A percentile compares a stretch with the other conserved stretches of the same genome.
These are phyloP conservation scores for Daphne laureola DNA, from an alignment of 441 rosid species.

Conservation along the genomic window DNA sequence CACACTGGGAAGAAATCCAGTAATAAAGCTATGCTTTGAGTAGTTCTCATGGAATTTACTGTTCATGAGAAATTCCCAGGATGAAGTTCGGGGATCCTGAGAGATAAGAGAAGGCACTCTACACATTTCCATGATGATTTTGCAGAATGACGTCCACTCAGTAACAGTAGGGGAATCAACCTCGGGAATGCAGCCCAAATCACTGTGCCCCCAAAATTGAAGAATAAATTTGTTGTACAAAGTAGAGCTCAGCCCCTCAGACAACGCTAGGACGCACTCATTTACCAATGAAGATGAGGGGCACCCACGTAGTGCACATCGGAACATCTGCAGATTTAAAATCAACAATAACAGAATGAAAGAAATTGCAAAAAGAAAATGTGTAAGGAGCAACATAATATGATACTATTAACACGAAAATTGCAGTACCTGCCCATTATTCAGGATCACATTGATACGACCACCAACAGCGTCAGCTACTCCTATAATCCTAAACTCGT, in stretches of 20 bases:
- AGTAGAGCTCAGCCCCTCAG: slow-evolving; percentile 74
- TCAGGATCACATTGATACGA: slow-evolving; percentile 66
- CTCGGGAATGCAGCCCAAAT: slow-evolving; percentile 38
- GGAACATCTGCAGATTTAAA: slow-evolving; percentile 48
- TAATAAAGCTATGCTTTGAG: slow-evolving; percentile 32
- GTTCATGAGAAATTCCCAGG: slow-evolving; percentile 86
- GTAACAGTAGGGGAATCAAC: slow-evolving; percentile 44
- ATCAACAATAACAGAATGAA: background rate
- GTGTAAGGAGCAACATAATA: no score
- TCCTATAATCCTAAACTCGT: slow-evolving; percentile 61
- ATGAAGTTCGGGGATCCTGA: slow-evolving; percentile 29
- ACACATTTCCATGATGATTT: slow-evolving; percentile 58
- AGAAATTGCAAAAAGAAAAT: background rate
- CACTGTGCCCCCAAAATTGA: slow-evolving; percentile 81
- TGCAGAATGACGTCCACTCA: slow-evolving; percentile 77
- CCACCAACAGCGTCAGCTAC: slow-evolving; percentile 86
- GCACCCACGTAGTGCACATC: slow-evolving; percentile 68
- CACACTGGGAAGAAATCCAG: slow-evolving; percentile 30
- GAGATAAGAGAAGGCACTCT: slow-evolving; percentile 34
- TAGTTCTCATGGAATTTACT: slow-evolving; percentile 83
- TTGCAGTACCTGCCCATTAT: slow-evolving; percentile 65
- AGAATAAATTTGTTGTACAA: slow-evolving; percentile 69
- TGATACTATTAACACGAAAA: background rate
- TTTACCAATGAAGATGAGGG: slow-evolving; percentile 82
- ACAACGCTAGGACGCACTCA: slow-evolving; percentile 87